Base-by-base conservation (phyloP, 2,329 filamentous ascomycete genomes). In the Triangularia setosa region DNA sequence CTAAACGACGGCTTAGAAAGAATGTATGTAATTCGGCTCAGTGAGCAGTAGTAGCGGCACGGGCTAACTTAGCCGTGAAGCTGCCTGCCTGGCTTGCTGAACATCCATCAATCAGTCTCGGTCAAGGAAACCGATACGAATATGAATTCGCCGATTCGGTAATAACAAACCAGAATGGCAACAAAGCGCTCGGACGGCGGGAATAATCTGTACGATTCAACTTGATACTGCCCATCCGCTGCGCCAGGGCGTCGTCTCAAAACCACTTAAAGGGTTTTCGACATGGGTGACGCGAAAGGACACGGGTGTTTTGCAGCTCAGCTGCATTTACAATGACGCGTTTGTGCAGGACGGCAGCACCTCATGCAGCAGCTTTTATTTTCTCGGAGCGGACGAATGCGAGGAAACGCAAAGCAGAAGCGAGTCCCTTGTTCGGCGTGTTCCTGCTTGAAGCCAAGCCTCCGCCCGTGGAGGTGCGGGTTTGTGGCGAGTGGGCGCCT, bases 251-350 rank as follows among this genome's bases (percentile, higher is more conserved):
- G 12, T 44, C 28, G 9, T 52, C 48, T 56, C 24, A 25, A 61
- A 63, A 52, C 52, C 61, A 60, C 68, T 68, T 64, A 55, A 64
- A 67, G 67, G 66, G 65, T n/a, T 58, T 58, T 24, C 53, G 58
- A 56, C 64, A 65, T 59, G 64, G 67, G 35, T 64, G 48, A 68
- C 67, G 68, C 63, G 66, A 67, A 58, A 64, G 53, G 63, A 53
- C 25, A 40, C 33, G 60, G 53, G 60, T 63, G 61, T 64, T 62
- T 69, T 60, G 61, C 33, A 60, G 24, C 3, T 33, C 27, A 21
- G 54, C 28, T 28, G 53, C 21, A 44, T 44, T 27, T 30, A 57
- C 24, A 35, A 56, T 63, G 58, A 64, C 61, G 61, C 63, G 65
- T 27, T 52, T 27, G 30, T 48, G 60, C 30, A 30, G 53, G 24